A percentile compares a stretch with the other conserved stretches of the same genome.
These are phyloP conservation scores for Apiospora rasikravindrae DNA, from an alignment of 2,329 filamentous ascomycete species.

Conservation along the genomic window DNA sequence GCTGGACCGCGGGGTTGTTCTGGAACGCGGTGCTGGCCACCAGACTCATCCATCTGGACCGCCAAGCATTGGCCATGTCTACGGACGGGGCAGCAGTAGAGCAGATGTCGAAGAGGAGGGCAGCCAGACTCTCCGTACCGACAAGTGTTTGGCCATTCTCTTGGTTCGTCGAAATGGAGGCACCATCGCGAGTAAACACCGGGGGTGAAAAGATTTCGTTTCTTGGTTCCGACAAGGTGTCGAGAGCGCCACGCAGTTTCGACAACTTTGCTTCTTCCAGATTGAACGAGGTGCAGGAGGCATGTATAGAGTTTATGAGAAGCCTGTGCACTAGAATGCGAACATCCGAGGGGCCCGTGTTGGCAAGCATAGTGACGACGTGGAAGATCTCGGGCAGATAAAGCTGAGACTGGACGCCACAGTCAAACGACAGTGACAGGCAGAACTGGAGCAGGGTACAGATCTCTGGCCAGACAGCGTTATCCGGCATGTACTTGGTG, in stretches of 20 bases:
- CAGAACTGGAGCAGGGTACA: conserved; percentile 71
- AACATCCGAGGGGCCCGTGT: conserved; percentile 64
- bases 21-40: conserved; percentile 76
- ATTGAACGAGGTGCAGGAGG: conserved; percentile 68
- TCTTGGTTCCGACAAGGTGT: conserved; percentile 63
- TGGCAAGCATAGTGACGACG: conserved; percentile 72
- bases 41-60: conserved; percentile 75
- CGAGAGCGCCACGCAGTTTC: conserved; percentile 61
- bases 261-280: conserved; percentile 64
- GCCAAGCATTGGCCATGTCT: conserved; percentile 71
- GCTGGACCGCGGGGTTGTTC: conserved; percentile 74
- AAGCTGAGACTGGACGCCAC: conserved; percentile 69
- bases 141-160: conserved; percentile 57
- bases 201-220: conserved; percentile 62
- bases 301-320: conserved; percentile 70
- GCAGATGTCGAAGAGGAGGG: conserved; percentile 67
- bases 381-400: conserved; percentile 74
- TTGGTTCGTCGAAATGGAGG: conserved; percentile 59
- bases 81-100: conserved; percentile 66
- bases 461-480: conserved; percentile 72
- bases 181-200: conserved; percentile 54
- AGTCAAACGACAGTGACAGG: conserved; percentile 70
- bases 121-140: conserved; percentile 66
- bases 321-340: conserved; percentile 66
- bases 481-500: conserved; percentile 69